Evolutionary conservation across 495 filamentous ascomycete genomes (phyloP).

Genomic region (Penicillium arizonense): DNA sequence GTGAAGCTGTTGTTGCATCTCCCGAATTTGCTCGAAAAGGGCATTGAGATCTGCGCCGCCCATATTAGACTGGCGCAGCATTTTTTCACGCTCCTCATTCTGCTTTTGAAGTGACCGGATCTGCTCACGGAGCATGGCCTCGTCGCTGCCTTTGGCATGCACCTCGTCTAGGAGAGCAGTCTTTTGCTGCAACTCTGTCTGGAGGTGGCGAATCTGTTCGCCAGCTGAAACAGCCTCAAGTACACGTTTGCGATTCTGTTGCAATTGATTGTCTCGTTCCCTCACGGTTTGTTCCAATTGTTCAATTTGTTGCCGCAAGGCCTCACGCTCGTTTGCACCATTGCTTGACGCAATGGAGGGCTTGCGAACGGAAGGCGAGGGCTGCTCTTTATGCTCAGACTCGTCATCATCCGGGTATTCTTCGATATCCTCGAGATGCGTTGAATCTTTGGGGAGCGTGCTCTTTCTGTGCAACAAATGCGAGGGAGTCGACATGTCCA

Average conservation of each 20-base stretch:
- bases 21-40: constrained; percentile 33
- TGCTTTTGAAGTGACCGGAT: constrained; percentile 33
- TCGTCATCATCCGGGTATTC: constrained; percentile 35
- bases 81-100: constrained; percentile 26
- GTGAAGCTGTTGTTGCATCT: constrained; percentile 37
- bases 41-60: constrained; percentile 21
- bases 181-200: constrained; percentile 38
- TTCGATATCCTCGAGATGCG: constrained; percentile 43
- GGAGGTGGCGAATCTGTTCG: constrained; percentile 41
- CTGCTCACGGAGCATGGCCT: constrained; percentile 29
- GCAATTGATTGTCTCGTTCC: constrained; percentile 39
- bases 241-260: constrained; percentile 30
- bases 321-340: constrained; percentile 19
- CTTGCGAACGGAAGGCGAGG: constrained; percentile 34
- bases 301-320: constrained; percentile 34
- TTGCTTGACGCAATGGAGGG: constrained; percentile 17
- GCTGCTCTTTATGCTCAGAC: constrained; percentile 7
- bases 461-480: constrained; percentile 37
- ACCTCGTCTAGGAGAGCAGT: constrained; percentile 31
- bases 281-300: constrained; percentile 34
- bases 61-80: constrained; percentile 23
- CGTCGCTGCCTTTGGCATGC: constrained; percentile 21
- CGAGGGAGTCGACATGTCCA: constrained; percentile 50
- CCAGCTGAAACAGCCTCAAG: constrained; percentile 38
- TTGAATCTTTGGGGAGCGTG: constrained; percentile 30